A percentile compares a stretch with the other conserved stretches of the same genome.
phyloP scores from a whole-genome alignment of 352 stramenopile species.

The Thalassiosira allenii region DNA sequence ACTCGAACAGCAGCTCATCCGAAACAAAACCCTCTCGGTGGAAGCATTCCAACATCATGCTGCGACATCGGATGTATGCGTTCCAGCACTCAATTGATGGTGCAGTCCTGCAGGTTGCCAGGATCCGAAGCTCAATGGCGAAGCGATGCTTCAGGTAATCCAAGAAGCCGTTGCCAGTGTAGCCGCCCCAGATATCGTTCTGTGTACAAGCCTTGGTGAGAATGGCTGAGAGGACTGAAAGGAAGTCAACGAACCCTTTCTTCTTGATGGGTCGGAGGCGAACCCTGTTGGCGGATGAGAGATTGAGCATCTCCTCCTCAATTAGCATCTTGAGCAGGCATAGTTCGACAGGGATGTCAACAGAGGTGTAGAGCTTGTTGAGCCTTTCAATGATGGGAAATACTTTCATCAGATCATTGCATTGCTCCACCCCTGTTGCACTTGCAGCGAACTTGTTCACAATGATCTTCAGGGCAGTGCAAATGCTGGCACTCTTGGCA shows the following conservation, averaged over 20 bases:
- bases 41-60: background rate
- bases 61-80: too few relatives aligned
- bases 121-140: background rate
- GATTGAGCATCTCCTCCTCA: too few relatives aligned
- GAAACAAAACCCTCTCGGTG: background rate
- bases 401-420: background rate
- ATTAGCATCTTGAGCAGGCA: background rate
- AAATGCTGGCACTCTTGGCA: background rate
- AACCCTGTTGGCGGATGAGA: background rate
- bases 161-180: background rate
- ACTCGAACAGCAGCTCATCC: slow-evolving; percentile 14
- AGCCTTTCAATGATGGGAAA: background rate
- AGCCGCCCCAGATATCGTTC: background rate
- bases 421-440: background rate
- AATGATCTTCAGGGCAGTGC: background rate
- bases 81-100: too few relatives aligned
- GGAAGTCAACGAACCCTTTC: background rate
- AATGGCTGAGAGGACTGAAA: background rate
- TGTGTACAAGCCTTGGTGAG: background rate
- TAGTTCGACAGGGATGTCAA: background rate
- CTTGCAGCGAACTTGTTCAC: background rate
- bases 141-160: background rate
- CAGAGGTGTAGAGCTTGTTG: background rate
- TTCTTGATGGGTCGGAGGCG: background rate
- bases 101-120: background rate